Percentiles rank a stretch among this genome's conserved stretches.
phyloP scores from a whole-genome alignment of 805 yeast genomes.

The Saccharomyces mikatae region DNA sequence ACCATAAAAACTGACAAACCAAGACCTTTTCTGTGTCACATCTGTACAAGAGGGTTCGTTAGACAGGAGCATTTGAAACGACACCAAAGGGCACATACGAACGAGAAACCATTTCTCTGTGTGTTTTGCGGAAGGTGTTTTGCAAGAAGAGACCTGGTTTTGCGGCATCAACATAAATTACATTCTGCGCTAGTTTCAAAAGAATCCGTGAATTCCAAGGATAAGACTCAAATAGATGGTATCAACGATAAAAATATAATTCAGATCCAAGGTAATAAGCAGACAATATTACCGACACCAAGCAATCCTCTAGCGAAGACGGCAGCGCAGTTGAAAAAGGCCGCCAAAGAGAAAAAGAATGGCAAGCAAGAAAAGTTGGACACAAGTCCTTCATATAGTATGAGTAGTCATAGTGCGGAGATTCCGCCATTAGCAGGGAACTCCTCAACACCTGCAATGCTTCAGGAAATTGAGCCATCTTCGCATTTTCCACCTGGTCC shows the following conservation, averaged over 20 bases:
- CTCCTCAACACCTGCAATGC: neutral
- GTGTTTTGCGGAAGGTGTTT: slow-evolving; percentile 94
- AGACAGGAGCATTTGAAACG: slow-evolving; percentile 88
- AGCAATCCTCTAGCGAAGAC: slow-evolving; percentile 24
- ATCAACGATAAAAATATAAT: slow-evolving; percentile 30
- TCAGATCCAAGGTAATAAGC: slow-evolving; percentile 34
- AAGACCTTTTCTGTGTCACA: slow-evolving; percentile 80
- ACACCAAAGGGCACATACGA: slow-evolving; percentile 90
- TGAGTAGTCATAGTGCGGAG: neutral
- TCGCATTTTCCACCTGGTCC: neutral
- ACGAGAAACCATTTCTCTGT: slow-evolving; percentile 93
- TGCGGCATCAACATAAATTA: slow-evolving; percentile 90
- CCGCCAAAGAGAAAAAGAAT: slow-evolving; percentile 8
- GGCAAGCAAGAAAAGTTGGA: neutral
- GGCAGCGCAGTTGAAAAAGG: slow-evolving; percentile 28
- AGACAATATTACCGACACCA: slow-evolving; percentile 31
- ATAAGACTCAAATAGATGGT: slow-evolving; percentile 2
- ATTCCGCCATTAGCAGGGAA: neutral
- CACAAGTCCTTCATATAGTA: neutral
- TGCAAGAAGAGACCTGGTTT: slow-evolving; percentile 78
- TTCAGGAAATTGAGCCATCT: neutral
- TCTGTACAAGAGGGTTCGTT: slow-evolving; percentile 92
- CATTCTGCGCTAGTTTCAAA: slow-evolving; percentile 43
- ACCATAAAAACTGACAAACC: slow-evolving; percentile 85
- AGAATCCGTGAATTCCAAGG: neutral